Evolutionary conservation across 192 early-diverging fungal species (phyloP), one percentile per base, ranked within the genome.

Genomic region (Diversispora eburnea): DNA sequence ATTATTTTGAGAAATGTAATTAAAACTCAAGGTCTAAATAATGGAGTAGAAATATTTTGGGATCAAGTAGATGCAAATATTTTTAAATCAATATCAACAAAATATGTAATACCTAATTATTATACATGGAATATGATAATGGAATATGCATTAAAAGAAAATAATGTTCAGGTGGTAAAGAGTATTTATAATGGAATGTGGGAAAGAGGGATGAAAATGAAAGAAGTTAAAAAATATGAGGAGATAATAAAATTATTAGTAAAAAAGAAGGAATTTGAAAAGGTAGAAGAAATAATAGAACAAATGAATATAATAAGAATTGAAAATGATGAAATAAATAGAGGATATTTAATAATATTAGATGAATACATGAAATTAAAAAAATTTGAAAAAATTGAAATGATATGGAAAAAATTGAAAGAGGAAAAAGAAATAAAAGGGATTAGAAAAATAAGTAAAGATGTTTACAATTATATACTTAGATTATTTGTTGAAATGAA

Each of bases 81-180:
- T 5, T 62, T 62, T 39, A 13, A 62, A 62, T 49, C 13, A 10
- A 13, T 2, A 49, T 49, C 48, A 49, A 49, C 8, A 49, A 49
- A 13, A 49, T 49, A 49, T 49, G 48, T 49, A 49, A 49, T 8
- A 49, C 60, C 60, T 17, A 15, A 20, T 3, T 8, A 39, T 41
- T 15, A 62, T 42, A 62, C 60, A 42, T 62, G 60, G 60, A 62
- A 62, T 62, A 13, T 62, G 41, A 39, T 62, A 15, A 25, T 62
- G 12, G 20, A 62, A 1, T 39, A 62, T 13, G 60, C 60, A 4
- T 13, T 41, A 39, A 33, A 62, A 62, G 10, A 20, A 41, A 62
- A 62, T 8, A 62, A 15, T 62, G 3, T 33, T 39, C 10, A 41
- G 5, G 39, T 42, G 0, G 41, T 62, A 62, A 41, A 5, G 0